phyloP scores from a whole-genome alignment of 768 basidiomycete species.

The Pleurotus giganteus region DNA sequence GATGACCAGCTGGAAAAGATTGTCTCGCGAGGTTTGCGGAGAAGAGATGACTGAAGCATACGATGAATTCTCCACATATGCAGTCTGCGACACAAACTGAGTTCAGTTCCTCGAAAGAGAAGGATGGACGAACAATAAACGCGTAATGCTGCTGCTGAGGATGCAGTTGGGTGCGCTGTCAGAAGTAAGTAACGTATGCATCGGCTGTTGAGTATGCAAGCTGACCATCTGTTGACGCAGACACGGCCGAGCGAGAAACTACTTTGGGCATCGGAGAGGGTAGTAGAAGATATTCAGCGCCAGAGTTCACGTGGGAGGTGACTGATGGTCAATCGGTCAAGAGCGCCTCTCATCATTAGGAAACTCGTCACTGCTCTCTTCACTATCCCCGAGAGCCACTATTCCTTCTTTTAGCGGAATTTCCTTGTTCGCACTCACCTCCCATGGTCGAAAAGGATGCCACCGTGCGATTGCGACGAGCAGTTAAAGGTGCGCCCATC shows the following conservation, averaged over 20 bases:
- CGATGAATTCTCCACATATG: conserved; percentile 86
- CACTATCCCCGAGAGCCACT: conserved; percentile 3
- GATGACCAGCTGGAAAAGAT: conserved; percentile 63
- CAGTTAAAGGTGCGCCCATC: conserved; percentile 63
- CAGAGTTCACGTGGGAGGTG: conserved; percentile 6
- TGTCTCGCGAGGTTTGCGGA: not conserved
- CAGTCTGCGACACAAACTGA: conserved; percentile 52
- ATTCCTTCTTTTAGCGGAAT: conserved; percentile 15
- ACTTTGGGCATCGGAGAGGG: conserved; percentile 78
- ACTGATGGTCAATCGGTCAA: conserved; percentile 1
- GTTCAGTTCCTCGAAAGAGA: conserved; percentile 12
- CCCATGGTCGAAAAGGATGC: conserved; percentile 84
- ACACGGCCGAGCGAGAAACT: conserved; percentile 83
- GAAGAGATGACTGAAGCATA: conserved; percentile 33
- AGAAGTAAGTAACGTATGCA: conserved; percentile 3
- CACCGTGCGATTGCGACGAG: conserved; percentile 68
- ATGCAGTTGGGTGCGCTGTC: conserved; percentile 75
- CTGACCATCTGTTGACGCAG: conserved; percentile 83
- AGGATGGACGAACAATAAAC: conserved; percentile 62
- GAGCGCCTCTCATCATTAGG: conserved; percentile 1
- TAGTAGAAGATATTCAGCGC: not conserved
- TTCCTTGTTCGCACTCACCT: conserved; percentile 18
- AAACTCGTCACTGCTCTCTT: conserved; percentile 4
- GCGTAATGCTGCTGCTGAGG: conserved; percentile 72
- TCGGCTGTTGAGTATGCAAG: conserved; percentile 6